Evolutionary conservation across 371 early-diverging fungal species (phyloP).

Genomic region (Mucor indicus): DNA sequence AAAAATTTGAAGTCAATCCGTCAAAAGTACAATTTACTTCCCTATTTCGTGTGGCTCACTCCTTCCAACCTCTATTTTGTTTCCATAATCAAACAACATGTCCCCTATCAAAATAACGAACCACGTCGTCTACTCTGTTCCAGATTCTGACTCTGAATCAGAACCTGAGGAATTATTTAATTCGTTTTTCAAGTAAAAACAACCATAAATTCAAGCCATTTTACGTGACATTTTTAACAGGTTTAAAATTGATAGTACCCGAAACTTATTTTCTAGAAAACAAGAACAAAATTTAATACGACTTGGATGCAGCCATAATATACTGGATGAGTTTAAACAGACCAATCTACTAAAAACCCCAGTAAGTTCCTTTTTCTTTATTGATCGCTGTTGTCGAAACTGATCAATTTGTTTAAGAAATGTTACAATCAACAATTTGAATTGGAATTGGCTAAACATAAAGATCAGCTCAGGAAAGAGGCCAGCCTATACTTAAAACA

Average conservation of each 20-base stretch:
- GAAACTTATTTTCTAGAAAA: neutral
- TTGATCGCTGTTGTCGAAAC: neutral
- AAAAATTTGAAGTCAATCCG: no score
- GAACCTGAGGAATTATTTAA: neutral
- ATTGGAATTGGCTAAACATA: neutral
- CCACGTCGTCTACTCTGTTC: neutral
- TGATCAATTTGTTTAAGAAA: neutral
- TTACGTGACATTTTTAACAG: neutral
- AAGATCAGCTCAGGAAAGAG: constrained; percentile 1
- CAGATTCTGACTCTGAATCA: neutral
- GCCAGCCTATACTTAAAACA: neutral
- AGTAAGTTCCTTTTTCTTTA: neutral
- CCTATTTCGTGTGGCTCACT: no score
- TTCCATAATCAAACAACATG: no score
- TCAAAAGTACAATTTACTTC: no score
- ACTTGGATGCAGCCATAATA: constrained; percentile 10
- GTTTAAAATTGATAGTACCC: no score
- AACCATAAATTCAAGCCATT: neutral
- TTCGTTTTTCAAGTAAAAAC: neutral
- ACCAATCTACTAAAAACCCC: neutral
- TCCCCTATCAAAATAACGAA: no score
- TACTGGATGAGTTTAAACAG: constrained; percentile 8
- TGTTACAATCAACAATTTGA: neutral
- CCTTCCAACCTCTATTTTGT: no score
- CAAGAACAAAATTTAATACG: constrained; percentile 4